Evolutionary conservation across 805 yeast species (phyloP).

Genomic region (Spathaspora arborariae): DNA sequence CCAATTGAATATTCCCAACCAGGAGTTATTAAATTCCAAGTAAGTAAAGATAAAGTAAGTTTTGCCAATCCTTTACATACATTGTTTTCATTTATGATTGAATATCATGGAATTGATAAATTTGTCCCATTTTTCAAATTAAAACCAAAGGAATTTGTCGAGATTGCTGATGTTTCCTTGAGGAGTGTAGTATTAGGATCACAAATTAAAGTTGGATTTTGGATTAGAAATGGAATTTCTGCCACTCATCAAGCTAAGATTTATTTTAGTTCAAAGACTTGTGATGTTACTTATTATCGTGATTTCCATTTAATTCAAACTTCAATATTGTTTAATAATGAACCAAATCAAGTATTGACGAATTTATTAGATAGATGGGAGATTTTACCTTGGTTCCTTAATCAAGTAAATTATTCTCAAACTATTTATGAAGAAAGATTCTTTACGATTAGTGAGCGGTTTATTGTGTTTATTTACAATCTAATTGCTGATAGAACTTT

Average conservation of each 20-base stretch:
- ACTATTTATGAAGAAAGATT: constrained; percentile 49
- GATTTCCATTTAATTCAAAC: constrained; percentile 47
- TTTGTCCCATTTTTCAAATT: constrained; percentile 13
- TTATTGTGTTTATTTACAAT: constrained; percentile 42
- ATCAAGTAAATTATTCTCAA: constrained; percentile 24
- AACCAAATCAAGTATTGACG: constrained; percentile 26
- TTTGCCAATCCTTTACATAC: constrained; percentile 60
- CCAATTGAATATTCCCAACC: constrained; percentile 18
- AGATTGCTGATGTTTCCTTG: constrained; percentile 53
- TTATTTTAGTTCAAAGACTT: constrained; percentile 41
- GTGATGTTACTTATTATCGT: constrained; percentile 39
- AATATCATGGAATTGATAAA: constrained; percentile 24
- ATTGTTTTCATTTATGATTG: constrained; percentile 43
- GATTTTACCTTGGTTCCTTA: constrained; percentile 45
- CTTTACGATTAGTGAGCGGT: constrained; percentile 38
- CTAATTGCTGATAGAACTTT: constrained; percentile 35
- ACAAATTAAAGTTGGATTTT: constrained; percentile 61
- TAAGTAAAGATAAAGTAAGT: constrained; percentile 49
- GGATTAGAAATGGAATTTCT: constrained; percentile 71
- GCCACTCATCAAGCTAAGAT: constrained; percentile 48
- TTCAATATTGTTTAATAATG: constrained; percentile 36
- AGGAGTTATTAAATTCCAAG: constrained; percentile 35
- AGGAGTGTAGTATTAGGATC: constrained; percentile 58
- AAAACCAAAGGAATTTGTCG: constrained; percentile 13
- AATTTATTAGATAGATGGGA: constrained; percentile 57